Conservation (phyloP, 2,329 filamentous ascomycete species). For the Clonostachys rosea region DNA sequence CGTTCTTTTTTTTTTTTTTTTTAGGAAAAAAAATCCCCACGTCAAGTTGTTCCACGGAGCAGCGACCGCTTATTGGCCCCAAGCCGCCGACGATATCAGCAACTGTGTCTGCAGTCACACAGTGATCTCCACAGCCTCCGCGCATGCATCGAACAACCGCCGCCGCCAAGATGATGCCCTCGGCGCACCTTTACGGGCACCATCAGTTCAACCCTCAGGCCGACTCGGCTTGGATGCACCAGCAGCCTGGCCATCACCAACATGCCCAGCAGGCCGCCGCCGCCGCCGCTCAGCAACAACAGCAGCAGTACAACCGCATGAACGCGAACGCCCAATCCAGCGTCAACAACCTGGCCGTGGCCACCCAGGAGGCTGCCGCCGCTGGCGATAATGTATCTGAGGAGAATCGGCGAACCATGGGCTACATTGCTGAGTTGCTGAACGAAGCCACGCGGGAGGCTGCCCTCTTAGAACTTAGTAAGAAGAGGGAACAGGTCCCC, state of each 20-base stretch:
- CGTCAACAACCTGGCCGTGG: constrained; percentile 29
- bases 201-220: constrained; percentile 61
- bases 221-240: constrained; percentile 64
- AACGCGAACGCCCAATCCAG: constrained; percentile 65
- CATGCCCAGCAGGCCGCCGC: constrained; percentile 46
- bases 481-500: constrained; percentile 97
- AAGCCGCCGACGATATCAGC: too few relatives aligned
- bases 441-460: constrained; percentile 84
- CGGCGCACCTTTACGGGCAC: constrained; percentile 62
- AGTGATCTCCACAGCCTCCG: too few relatives aligned
- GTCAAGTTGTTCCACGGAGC: too few relatives aligned
- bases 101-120: too few relatives aligned
- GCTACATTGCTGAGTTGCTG: constrained; percentile 87
- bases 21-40: too few relatives aligned
- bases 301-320: constrained; percentile 33
- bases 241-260: constrained; percentile 55
- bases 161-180: constrained; percentile 51
- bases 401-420: constrained; percentile 88
- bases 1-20: too few relatives aligned
- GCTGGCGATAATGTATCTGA: constrained; percentile 67
- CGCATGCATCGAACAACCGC: constrained; percentile 5
- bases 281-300: constrained; percentile 50
- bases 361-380: constrained; percentile 14
- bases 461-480: constrained; percentile 90
- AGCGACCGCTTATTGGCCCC: too few relatives aligned